These are phyloP conservation scores for Fusarium albidum DNA, from an alignment of 2,329 filamentous ascomycete species.

Conservation along the genomic window DNA sequence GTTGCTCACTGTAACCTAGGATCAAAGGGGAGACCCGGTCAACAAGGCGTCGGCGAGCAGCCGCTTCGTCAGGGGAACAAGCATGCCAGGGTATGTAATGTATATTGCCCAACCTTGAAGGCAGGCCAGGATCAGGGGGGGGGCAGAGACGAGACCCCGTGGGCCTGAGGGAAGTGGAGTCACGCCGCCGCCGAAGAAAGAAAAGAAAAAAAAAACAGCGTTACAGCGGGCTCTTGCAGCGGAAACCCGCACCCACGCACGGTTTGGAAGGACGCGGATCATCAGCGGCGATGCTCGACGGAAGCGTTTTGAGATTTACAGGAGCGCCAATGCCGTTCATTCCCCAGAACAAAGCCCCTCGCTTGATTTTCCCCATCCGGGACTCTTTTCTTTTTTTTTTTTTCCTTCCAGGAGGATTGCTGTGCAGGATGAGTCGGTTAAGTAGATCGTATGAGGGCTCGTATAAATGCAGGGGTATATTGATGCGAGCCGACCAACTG, in stretches of 20 bases:
- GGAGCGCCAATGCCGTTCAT: slow-evolving; percentile 8
- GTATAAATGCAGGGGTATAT: too few relatives aligned
- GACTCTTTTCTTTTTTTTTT: neutral
- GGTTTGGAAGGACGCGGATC: slow-evolving; percentile 23
- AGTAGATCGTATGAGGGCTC: too few relatives aligned
- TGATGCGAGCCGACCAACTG: too few relatives aligned
- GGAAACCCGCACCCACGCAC: slow-evolving; percentile 33
- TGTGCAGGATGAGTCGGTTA: too few relatives aligned
- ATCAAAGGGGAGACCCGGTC: neutral
- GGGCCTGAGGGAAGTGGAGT: slow-evolving; percentile 17
- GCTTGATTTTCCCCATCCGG: slow-evolving; percentile 10
- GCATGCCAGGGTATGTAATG: slow-evolving; percentile 5
- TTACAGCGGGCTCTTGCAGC: slow-evolving; percentile 27
- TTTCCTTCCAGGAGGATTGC: too few relatives aligned
- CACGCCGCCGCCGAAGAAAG: slow-evolving; percentile 10
- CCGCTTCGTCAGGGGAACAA: slow-evolving; percentile 2
- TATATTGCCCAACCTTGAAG: slow-evolving; percentile 18
- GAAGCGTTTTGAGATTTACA: slow-evolving; percentile 19
- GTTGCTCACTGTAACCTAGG: slow-evolving; percentile 4
- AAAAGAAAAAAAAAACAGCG: slow-evolving; percentile 5
- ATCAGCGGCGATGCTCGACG: slow-evolving; percentile 10
- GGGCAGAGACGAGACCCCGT: slow-evolving; percentile 29
- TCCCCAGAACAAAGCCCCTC: slow-evolving; percentile 11
- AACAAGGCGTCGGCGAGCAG: neutral
- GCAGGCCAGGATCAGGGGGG: slow-evolving; percentile 28